phyloP scores from a whole-genome alignment of 2,329 filamentous ascomycete species.

The Aspergillus novofumigatus region DNA sequence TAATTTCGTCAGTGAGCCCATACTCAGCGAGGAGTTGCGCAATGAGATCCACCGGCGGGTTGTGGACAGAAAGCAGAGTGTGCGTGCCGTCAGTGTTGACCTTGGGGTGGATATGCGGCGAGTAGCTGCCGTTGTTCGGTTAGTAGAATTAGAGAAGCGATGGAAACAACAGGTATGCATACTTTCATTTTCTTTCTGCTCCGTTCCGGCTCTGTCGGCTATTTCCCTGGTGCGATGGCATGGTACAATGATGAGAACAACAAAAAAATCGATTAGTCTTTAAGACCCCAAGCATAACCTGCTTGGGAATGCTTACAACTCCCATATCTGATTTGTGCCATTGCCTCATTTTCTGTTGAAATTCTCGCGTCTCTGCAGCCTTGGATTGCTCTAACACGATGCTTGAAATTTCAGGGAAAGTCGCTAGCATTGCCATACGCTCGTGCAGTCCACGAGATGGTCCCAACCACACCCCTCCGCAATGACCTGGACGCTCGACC shows the following conservation, averaged over 20 bases:
- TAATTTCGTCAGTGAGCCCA: conserved; percentile 64
- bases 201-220: conserved; percentile 2
- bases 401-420: conserved; percentile 54
- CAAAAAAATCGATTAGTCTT: conserved; percentile 98
- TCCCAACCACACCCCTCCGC: conserved; percentile 61
- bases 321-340: conserved; percentile 38
- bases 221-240: not conserved
- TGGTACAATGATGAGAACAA: conserved; percentile 62
- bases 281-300: conserved; percentile 66
- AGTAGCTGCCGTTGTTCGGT: conserved; percentile 76
- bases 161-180: conserved; percentile 69
- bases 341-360: conserved; percentile 6
- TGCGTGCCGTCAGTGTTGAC: conserved; percentile 73
- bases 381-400: conserved; percentile 16
- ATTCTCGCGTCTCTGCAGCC: not conserved
- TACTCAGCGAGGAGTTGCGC: conserved; percentile 68
- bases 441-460: conserved; percentile 71
- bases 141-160: conserved; percentile 81
- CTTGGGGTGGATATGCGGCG: conserved; percentile 76
- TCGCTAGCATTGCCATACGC: conserved; percentile 71
- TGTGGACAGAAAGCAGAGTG: conserved; percentile 59
- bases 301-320: conserved; percentile 56
- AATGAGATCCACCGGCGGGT: conserved; percentile 71
- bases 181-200: conserved; percentile 14
- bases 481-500: conserved; percentile 29